These are phyloP conservation scores for Penicillium sp. DNA, from an alignment of 2,329 filamentous ascomycete species.

Conservation along the genomic window DNA sequence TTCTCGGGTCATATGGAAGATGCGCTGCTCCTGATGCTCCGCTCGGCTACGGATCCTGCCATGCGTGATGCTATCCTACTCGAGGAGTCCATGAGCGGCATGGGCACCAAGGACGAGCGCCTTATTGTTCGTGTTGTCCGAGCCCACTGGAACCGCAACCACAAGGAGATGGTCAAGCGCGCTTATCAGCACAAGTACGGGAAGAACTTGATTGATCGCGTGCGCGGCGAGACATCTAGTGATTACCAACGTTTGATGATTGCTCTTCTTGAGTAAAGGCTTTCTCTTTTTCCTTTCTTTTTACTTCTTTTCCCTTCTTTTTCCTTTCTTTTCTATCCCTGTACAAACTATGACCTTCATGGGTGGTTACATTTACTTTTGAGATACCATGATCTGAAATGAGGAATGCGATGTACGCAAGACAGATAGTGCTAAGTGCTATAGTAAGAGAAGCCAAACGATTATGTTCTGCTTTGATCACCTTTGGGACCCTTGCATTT, in stretches of 20 bases:
- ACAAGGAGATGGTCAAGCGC: constrained; percentile 72
- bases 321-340: neutral
- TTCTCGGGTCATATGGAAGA: constrained; percentile 93
- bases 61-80: constrained; percentile 78
- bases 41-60: constrained; percentile 72
- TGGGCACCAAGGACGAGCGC: constrained; percentile 81
- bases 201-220: constrained; percentile 64
- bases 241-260: constrained; percentile 77
- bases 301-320: neutral
- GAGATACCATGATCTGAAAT: constrained; percentile 5
- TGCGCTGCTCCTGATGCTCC: constrained; percentile 76
- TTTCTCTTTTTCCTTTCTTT: neutral
- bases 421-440: neutral
- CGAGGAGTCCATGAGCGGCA: constrained; percentile 82
- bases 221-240: constrained; percentile 79
- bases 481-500: neutral
- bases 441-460: neutral
- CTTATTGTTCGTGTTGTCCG: constrained; percentile 75
- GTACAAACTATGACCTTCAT: constrained; percentile 2
- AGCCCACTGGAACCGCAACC: constrained; percentile 75
- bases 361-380: neutral
- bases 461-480: neutral
- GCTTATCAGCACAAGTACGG: constrained; percentile 73
- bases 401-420: neutral
- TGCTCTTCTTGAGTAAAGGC: constrained; percentile 52